phyloP scores from a whole-genome alignment of 257 asterid genomes.

The Rhazya stricta region DNA sequence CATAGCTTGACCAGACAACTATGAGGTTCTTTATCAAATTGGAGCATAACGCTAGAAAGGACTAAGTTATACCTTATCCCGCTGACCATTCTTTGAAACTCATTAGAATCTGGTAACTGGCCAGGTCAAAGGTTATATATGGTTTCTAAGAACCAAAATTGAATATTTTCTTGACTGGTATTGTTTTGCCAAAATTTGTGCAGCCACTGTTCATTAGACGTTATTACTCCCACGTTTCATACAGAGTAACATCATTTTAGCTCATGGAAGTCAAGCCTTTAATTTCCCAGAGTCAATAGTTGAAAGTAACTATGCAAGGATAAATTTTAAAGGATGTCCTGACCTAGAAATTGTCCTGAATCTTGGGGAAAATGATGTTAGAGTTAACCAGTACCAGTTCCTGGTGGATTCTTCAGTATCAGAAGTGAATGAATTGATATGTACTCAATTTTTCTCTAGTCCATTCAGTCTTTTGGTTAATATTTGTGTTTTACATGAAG shows the following conservation, averaged over 20 bases:
- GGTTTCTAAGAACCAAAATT: neutral
- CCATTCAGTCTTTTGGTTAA: neutral
- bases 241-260: neutral
- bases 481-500: neutral
- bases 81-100: neutral
- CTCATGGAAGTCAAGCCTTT: neutral
- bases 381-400: neutral
- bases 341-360: neutral
- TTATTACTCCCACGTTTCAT: too few species aligned
- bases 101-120: neutral
- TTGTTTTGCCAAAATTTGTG: neutral
- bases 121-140: neutral
- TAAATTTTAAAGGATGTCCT: neutral
- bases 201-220: neutral
- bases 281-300: neutral
- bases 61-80: neutral
- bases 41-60: neutral
- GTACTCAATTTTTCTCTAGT: neutral
- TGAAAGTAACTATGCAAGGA: neutral
- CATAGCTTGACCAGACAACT: neutral
- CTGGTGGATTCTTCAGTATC: neutral
- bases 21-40: neutral
- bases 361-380: neutral
- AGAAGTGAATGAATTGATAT: neutral
- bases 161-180: neutral